Conservation (phyloP, 768 basidiomycete genomes). For the Calvatia gigantea region DNA sequence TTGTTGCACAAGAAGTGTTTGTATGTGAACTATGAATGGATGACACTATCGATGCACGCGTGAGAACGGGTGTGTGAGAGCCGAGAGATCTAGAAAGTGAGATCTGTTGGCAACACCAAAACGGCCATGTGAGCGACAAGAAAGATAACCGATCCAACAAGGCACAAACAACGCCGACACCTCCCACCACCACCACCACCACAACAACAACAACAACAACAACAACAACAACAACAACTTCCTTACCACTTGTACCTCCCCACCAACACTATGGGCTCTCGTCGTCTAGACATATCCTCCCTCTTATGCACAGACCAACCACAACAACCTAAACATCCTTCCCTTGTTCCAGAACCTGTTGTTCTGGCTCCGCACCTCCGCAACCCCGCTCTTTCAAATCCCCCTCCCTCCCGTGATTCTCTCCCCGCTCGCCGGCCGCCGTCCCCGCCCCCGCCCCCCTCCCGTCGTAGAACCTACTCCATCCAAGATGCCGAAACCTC, state of each 20-base stretch:
- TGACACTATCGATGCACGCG: conserved; percentile 7
- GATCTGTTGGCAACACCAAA: not conserved
- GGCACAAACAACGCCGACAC: conserved; percentile 12
- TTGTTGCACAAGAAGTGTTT: conserved; percentile 63
- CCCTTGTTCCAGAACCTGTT: conserved; percentile 7
- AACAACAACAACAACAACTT: too few relatives aligned
- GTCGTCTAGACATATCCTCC: conserved; percentile 74
- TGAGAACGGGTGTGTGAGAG: conserved; percentile 6
- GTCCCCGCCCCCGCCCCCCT: not conserved
- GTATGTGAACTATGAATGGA: conserved; percentile 5
- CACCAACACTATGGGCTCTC: conserved; percentile 47
- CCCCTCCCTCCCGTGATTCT: not conserved
- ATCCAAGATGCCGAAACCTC: not conserved
- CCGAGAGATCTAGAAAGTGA: conserved; percentile 7
- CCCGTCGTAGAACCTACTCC: not conserved
- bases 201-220: too few relatives aligned
- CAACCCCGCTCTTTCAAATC: conserved; percentile 8
- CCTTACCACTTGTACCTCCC: conserved; percentile 23
- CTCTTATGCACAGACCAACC: conserved; percentile 53
- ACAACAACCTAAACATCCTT: not conserved
- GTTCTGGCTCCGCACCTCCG: conserved; percentile 24
- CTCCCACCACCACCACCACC: conserved; percentile 20
- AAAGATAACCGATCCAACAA: conserved; percentile 12
- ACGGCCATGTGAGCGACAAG: conserved; percentile 1
- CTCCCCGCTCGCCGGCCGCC: conserved; percentile 1